phyloP scores from a whole-genome alignment of 2,329 filamentous ascomycete genomes.

The Neopestalotiopsis clavispora region DNA sequence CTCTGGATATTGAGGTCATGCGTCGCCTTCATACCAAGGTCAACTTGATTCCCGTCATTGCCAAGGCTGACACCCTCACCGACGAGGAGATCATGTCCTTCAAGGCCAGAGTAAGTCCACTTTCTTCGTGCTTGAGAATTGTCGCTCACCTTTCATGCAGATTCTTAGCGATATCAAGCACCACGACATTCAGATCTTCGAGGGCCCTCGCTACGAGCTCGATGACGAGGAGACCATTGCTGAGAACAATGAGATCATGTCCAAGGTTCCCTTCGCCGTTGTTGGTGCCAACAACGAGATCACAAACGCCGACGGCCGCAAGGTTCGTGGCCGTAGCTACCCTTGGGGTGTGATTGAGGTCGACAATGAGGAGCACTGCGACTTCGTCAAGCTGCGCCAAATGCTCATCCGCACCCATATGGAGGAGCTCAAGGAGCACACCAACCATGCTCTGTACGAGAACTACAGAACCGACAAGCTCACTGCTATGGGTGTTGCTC shows the following conservation, averaged over 20 bases:
- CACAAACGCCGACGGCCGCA: constrained; percentile 86
- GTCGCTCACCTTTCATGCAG: constrained; percentile 50
- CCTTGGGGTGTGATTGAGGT: constrained; percentile 99
- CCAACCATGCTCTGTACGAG: constrained; percentile 98
- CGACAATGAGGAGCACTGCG: constrained; percentile 99
- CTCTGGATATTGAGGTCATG: constrained; percentile 99
- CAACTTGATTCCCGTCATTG: constrained; percentile 98
- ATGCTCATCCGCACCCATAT: constrained; percentile 99
- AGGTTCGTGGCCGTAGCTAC: constrained; percentile 94
- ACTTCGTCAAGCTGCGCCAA: constrained; percentile 99
- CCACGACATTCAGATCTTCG: constrained; percentile 98
- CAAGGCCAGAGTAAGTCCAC: constrained; percentile 85
- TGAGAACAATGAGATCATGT: constrained; percentile 99
- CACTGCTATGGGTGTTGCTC: constrained; percentile 95
- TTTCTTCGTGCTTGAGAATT: too few relatives aligned
- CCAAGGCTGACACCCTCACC: constrained; percentile 96
- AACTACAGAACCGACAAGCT: constrained; percentile 99
- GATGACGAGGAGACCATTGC: constrained; percentile 99
- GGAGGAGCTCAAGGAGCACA: constrained; percentile 99
- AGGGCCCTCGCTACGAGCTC: constrained; percentile 96
- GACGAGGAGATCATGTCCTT: constrained; percentile 94
- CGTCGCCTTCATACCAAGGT: constrained; percentile 99
- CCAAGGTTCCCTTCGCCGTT: constrained; percentile 97
- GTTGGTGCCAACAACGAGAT: constrained; percentile 97
- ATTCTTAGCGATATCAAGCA: constrained; percentile 96